These are phyloP conservation scores for Diaporthe caulivora DNA, from an alignment of 2,329 filamentous ascomycete genomes.

Conservation along the genomic window DNA sequence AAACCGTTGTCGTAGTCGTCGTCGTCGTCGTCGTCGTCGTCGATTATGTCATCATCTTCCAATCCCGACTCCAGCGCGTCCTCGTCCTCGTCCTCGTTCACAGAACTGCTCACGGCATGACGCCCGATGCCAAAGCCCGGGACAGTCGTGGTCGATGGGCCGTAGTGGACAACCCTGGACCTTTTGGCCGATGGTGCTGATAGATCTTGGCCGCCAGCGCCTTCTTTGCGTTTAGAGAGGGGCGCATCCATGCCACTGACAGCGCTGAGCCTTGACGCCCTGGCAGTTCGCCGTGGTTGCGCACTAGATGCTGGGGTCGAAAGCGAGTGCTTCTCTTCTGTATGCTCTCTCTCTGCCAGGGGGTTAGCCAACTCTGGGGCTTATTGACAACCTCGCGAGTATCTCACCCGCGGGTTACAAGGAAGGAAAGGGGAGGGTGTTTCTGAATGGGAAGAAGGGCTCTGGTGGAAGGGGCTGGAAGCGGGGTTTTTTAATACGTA, in stretches of 20 bases:
- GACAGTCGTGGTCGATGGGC: background rate
- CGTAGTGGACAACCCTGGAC: background rate
- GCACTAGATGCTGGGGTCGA: background rate
- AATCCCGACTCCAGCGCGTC: background rate
- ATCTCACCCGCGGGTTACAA: too few species aligned
- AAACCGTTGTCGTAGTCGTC: background rate
- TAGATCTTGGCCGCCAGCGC: background rate
- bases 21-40: background rate
- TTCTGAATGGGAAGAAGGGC: background rate
- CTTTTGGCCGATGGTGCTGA: background rate
- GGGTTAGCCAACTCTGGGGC: background rate
- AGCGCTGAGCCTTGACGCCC: slow-evolving; percentile 4
- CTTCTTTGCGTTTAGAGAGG: background rate
- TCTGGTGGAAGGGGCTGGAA: background rate
- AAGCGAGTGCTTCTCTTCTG: background rate
- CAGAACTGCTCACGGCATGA: background rate
- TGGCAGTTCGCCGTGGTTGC: background rate
- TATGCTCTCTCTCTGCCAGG: background rate
- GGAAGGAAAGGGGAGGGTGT: background rate
- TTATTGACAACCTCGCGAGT: too few species aligned
- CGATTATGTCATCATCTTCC: slow-evolving; percentile 1
- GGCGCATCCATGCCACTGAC: background rate
- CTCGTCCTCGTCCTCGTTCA: background rate
- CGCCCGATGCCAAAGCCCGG: background rate
- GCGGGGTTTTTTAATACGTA: background rate